Conservation (phyloP, 306 rosid genomes). For the Castanea crenata region DNA sequence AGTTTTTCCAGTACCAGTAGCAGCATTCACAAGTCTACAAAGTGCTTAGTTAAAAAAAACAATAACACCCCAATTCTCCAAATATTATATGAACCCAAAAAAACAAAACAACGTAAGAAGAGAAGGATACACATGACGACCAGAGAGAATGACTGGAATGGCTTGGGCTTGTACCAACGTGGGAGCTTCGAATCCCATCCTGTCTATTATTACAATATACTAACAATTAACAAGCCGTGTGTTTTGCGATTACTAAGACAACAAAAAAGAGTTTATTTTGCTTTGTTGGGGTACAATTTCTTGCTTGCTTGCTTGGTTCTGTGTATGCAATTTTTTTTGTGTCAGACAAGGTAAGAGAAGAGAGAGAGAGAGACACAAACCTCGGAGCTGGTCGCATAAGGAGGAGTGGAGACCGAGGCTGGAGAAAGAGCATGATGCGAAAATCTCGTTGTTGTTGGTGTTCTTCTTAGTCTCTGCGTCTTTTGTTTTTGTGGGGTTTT, state of each 20-base stretch:
- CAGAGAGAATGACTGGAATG: conserved; percentile 74
- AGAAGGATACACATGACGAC: conserved; percentile 78
- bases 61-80: neutral
- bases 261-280: neutral
- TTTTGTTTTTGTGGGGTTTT: neutral
- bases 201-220: conserved; percentile 36
- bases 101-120: too few relatives aligned
- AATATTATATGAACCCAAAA: too few relatives aligned
- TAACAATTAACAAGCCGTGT: neutral
- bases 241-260: neutral
- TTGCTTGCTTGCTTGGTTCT: neutral
- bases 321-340: neutral
- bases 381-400: conserved; percentile 79
- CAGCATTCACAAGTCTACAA: conserved; percentile 75
- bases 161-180: conserved; percentile 86
- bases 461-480: conserved; percentile 19
- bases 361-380: conserved; percentile 27
- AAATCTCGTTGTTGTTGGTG: conserved; percentile 29
- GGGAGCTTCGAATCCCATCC: conserved; percentile 80
- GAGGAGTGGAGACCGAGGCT: conserved; percentile 74
- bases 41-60: conserved; percentile 43
- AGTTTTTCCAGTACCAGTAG: conserved; percentile 93
- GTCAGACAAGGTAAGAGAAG: neutral
- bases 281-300: too few relatives aligned
- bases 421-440: conserved; percentile 77